Evolutionary conservation across 768 basidiomycete species (phyloP), one percentile per base, ranked within the genome.

Genomic region (Mycena sanguinolenta): DNA sequence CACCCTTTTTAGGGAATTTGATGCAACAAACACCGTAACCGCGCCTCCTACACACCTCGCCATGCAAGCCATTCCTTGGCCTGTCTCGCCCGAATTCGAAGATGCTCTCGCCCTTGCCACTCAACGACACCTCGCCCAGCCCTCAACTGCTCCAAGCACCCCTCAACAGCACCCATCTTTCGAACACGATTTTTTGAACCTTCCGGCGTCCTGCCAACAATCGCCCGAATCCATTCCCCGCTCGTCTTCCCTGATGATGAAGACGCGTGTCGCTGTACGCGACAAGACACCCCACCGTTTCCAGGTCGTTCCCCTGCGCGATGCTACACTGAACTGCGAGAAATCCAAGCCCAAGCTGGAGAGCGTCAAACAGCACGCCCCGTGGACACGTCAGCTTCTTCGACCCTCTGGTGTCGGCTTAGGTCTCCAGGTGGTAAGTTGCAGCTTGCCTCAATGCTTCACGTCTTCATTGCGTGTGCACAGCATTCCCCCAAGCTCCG

Each of bases 181-280:
- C 10, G 32, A 34, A 10, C 32, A 34, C 32, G 6, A 34, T 34
- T 49, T 44, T 49, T 30, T 58, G 19, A 23, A 32, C 4, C 32
- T n/a, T 36, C n/a, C 5, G 21, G 8, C 54, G 4, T 34, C 30
- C 42, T 10, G 7, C 23, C 32, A n/a, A 16, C 38, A 19, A 46
- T 55, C 64, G 9, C 59, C 64, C 6, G 38, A 6, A 30, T 44
- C 64, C 28, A 60, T 70, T 9, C 66, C 70, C 28, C 69, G 62
- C 66, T 73, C 72, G 5, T 46, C 67, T 27, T 69, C 68, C n/a
- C 73, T 84, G 50, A 84, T 77, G 55, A 85, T 85, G 85, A 83
- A 82, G 76, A 85, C 85, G 28, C 81, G 83, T 27, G 79, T 86
- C 49, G 82, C 84, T 49, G 82, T 85, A 36, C 84, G 84, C 21